These are phyloP conservation scores for Amphicarpaea edgeworthii DNA, from an alignment of 306 rosid species.

Conservation along the genomic window DNA sequence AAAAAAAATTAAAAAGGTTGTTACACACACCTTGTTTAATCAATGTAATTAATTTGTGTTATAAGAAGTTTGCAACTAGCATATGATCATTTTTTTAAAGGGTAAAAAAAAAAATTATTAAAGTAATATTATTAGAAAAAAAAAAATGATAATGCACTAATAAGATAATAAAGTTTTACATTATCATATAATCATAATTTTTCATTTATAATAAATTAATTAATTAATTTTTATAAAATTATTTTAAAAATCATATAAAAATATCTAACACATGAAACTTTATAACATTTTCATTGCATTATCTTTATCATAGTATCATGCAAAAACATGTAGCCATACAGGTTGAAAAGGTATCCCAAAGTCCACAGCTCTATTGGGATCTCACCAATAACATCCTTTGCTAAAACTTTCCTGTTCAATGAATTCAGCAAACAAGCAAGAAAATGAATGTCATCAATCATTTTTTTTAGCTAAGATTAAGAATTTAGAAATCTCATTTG, in stretches of 20 bases:
- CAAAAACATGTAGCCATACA: conserved; percentile 51
- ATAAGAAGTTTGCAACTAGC: background rate
- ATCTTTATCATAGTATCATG: no score
- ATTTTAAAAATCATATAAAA: no score
- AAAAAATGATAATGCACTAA: no score
- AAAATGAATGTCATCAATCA: background rate
- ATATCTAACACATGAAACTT: no score
- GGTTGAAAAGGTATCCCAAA: conserved; percentile 52
- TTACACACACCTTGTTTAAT: background rate
- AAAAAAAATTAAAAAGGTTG: background rate
- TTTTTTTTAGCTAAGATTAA: conserved; percentile 1
- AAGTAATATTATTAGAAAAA: no score
- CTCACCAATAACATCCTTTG: conserved; percentile 48
- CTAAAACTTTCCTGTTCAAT: conserved; percentile 56
- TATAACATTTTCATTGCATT: no score
- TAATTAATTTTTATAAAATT: no score
- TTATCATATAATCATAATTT: no score
- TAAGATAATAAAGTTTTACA: no score
- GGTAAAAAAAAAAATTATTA: no score
- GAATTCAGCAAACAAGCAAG: background rate
- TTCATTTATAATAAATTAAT: no score
- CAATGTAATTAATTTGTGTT: background rate
- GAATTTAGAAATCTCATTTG: background rate
- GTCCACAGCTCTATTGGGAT: conserved; percentile 70
- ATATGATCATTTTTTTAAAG: no score